Evolutionary conservation across 2,329 filamentous ascomycete genomes (phyloP).

Genomic region (Huntiella savannae): DNA sequence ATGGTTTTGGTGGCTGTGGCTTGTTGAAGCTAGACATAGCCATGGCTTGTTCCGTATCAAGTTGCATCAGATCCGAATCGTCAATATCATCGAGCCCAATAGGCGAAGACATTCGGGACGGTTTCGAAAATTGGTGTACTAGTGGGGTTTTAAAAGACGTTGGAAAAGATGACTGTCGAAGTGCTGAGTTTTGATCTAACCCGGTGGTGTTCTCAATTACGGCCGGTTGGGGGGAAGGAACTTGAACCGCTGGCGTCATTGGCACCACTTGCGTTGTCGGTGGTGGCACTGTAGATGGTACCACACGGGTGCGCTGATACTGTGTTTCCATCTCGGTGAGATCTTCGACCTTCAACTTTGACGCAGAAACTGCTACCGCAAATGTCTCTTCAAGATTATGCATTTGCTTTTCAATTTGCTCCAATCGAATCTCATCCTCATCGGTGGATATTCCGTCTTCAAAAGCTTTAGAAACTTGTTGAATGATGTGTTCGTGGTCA

Average conservation of each 20-base stretch:
- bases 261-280: not conserved
- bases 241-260: too few species aligned
- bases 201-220: not conserved
- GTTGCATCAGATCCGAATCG: slow-evolving; percentile 7
- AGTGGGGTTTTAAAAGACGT: too few species aligned
- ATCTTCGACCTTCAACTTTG: slow-evolving; percentile 4
- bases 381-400: slow-evolving; percentile 15
- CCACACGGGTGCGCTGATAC: not conserved
- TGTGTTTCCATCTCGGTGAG: slow-evolving; percentile 3
- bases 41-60: slow-evolving; percentile 1
- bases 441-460: slow-evolving; percentile 31
- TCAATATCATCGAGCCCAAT: slow-evolving; percentile 9
- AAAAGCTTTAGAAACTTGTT: slow-evolving; percentile 30
- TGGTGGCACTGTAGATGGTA: slow-evolving; percentile 6
- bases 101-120: not conserved
- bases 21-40: not conserved
- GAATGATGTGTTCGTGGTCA: slow-evolving; percentile 27
- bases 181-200: not conserved
- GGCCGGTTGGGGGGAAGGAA: not conserved
- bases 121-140: not conserved
- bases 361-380: not conserved
- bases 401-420: slow-evolving; percentile 25
- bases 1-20: not conserved
- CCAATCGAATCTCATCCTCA: slow-evolving; percentile 30
- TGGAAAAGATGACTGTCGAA: not conserved